Base-by-base conservation (phyloP, 345 rosid species). In the Citrus sp. region DNA sequence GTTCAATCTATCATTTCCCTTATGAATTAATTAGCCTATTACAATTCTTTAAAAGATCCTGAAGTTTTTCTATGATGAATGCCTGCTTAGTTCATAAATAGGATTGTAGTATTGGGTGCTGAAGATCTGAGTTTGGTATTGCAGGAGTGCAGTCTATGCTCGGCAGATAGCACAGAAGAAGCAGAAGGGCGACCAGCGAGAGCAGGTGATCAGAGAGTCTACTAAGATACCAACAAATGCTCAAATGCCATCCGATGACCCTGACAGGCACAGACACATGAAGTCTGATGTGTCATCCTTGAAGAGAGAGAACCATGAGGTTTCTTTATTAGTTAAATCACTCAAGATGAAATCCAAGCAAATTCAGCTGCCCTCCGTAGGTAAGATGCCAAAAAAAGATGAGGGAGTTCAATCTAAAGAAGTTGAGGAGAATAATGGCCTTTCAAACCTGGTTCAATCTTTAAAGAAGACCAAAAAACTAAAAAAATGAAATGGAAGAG, bases 101-200 rank as follows among this genome's bases (percentile, higher is more conserved):
- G 56, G 55, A 58, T 73, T 38, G 2, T 76, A 40, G 28, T 21
- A 1, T 58, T 75, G 63, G 34, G 46, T 65, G 34, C 80, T 79
- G 38, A 72, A 42, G 59, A 51, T 75, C 62, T n/a, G 42, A 46
- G 25, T 69, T 80, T 75, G 30, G 27, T 73, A 16, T 71, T 89
- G 86, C 86, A 96, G 99, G 97, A 92, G 97, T 78, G 97, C 99
- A 13, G 85, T 86, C 16, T 92, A 91, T 84, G 91, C 85, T 21
- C 93, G 97, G 80, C 97, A 96, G 83, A 60, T 79, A 67, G 80
- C 90, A 65, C 78, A 81, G 82, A 85, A 78, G 77, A 86, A 80
- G 87, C 89, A 73, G 72, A 91, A 88, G 86, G 86, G 80, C 37
- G 86, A 79, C 16, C 77, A 7, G 27, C 67, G 24, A 79, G 88